Evolutionary conservation across 352 stramenopile genomes (phyloP).

Genomic region (Pythium folliculosum): DNA sequence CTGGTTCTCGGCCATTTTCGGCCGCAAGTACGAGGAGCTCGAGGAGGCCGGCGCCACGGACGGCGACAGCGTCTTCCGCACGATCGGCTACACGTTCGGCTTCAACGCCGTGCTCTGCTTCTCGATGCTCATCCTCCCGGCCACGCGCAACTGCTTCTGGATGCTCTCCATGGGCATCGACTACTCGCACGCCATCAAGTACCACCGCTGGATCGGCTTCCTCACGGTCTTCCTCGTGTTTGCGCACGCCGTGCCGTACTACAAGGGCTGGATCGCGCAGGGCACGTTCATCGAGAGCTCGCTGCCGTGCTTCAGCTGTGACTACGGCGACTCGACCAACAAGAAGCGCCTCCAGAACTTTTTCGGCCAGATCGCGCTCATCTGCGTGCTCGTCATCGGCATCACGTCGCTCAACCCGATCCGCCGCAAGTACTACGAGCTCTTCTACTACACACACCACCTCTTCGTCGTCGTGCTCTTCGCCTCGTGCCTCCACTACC

Average conservation of each 20-base stretch:
- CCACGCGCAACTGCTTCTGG: constrained; percentile 76
- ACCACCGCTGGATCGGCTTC: constrained; percentile 85
- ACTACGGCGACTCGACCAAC: constrained; percentile 56
- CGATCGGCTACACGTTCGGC: constrained; percentile 65
- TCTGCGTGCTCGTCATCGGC: constrained; percentile 75
- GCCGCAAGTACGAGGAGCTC: constrained; percentile 55
- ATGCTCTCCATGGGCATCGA: constrained; percentile 83
- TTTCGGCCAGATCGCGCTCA: constrained; percentile 64
- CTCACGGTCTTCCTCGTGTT: constrained; percentile 67
- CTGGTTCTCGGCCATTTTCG: constrained; percentile 82
- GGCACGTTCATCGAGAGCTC: constrained; percentile 55
- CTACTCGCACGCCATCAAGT: constrained; percentile 88
- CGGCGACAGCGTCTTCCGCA: constrained; percentile 41
- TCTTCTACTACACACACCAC: constrained; percentile 90
- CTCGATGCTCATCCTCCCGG: constrained; percentile 43
- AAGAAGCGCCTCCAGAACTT: constrained; percentile 78
- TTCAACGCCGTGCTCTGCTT: constrained; percentile 53
- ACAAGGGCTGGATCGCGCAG: constrained; percentile 61
- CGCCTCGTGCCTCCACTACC: constrained; percentile 68
- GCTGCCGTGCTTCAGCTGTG: constrained; percentile 71
- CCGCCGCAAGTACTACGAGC: constrained; percentile 75
- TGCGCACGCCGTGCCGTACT: constrained; percentile 72
- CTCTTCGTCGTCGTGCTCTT: constrained; percentile 85
- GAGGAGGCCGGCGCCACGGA: constrained; percentile 53
- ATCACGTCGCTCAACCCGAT: constrained; percentile 73